These are phyloP conservation scores for Jatropha multifida DNA, from an alignment of 441 rosid genomes.

Conservation along the genomic window DNA sequence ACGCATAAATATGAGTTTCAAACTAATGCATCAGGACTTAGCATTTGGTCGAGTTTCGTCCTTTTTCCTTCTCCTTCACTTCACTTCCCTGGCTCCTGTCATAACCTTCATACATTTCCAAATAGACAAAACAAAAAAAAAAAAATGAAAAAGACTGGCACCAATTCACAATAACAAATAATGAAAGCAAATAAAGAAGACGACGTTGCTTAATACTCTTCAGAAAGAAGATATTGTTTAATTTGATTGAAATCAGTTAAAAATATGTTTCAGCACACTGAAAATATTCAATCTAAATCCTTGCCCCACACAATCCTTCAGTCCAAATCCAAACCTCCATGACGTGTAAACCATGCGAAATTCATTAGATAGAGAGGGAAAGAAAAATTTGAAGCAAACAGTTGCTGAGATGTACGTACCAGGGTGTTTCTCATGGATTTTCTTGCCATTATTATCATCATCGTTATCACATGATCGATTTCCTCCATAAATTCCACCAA, in stretches of 20 bases:
- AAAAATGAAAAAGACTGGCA: not conserved
- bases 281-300: too few species aligned
- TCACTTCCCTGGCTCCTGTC: conserved; percentile 77
- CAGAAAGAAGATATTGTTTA: too few species aligned
- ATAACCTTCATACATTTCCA: conserved; percentile 33
- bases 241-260: too few species aligned
- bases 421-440: conserved; percentile 60
- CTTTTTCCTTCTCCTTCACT: conserved; percentile 68
- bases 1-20: too few species aligned
- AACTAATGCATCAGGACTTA: too few species aligned
- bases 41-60: conserved; percentile 18
- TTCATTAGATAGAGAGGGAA: not conserved
- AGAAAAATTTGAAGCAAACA: not conserved
- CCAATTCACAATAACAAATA: too few species aligned
- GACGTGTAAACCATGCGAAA: not conserved
- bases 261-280: too few species aligned
- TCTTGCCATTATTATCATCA: conserved; percentile 24
- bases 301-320: too few species aligned
- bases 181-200: not conserved
- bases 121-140: not conserved
- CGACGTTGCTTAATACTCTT: too few species aligned
- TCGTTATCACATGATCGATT: conserved; percentile 29
- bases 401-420: conserved; percentile 25
- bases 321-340: too few species aligned
- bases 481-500: conserved; percentile 68